A percentile compares a stretch with the other conserved stretches of the same genome.
These are phyloP conservation scores for Lepraria neglecta DNA, from an alignment of 495 filamentous ascomycete species.

Conservation along the genomic window DNA sequence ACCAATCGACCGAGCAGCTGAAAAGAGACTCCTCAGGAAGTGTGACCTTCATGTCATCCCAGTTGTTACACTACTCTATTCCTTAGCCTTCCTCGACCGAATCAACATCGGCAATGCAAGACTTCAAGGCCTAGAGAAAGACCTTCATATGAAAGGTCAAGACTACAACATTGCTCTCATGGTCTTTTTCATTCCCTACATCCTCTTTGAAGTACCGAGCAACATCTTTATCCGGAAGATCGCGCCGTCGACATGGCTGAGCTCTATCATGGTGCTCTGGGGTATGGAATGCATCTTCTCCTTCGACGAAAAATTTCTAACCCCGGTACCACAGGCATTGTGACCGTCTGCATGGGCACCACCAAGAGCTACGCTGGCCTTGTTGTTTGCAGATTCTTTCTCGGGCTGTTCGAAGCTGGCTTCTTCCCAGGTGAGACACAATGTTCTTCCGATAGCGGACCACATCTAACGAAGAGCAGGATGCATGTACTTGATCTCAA, in stretches of 20 bases:
- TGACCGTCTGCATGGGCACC: conserved; percentile 54
- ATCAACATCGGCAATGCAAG: conserved; percentile 60
- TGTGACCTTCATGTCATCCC: conserved; percentile 40
- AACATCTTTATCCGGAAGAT: conserved; percentile 63
- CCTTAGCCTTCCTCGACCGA: conserved; percentile 41
- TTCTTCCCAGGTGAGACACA: conserved; percentile 47
- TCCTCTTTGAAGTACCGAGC: conserved; percentile 57
- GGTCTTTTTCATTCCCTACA: conserved; percentile 62
- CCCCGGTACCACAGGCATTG: conserved; percentile 31
- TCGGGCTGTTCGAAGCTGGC: conserved; percentile 56
- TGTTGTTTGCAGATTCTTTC: conserved; percentile 49
- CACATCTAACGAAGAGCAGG: conserved; percentile 23
- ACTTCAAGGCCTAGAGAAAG: conserved; percentile 53
- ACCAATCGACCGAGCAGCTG: conserved; percentile 28
- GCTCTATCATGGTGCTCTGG: conserved; percentile 51
- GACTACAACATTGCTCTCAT: conserved; percentile 57
- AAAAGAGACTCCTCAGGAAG: conserved; percentile 37
- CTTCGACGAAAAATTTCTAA: background rate
- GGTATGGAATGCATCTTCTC: conserved; percentile 30
- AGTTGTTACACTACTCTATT: conserved; percentile 36
- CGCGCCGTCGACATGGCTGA: conserved; percentile 52
- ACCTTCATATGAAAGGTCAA: conserved; percentile 50
- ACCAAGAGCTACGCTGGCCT: conserved; percentile 50
- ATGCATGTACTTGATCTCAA: conserved; percentile 47
- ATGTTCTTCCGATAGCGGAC: background rate